A percentile compares a stretch with the other conserved stretches of the same genome.
Conservation (phyloP, 305 asterid species). For the Fraxinus paxiana region DNA sequence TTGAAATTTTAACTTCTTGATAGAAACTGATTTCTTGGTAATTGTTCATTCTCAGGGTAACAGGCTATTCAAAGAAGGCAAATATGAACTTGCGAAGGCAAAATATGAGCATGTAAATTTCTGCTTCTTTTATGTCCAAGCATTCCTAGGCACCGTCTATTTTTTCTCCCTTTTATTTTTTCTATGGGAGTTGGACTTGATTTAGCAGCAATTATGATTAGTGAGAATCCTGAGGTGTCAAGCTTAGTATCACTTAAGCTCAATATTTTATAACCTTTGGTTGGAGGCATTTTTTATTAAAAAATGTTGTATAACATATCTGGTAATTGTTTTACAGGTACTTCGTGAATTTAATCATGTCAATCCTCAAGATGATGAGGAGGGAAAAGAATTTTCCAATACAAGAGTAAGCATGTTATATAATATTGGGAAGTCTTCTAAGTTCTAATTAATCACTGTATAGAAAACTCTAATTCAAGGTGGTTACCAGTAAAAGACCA, state of each 20-base stretch:
- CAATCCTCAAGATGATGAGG: constrained; percentile 88
- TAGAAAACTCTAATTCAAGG: neutral
- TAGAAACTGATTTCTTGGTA: neutral
- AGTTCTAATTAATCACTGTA: neutral
- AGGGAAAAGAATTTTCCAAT: constrained; percentile 86
- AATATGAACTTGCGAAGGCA: constrained; percentile 88
- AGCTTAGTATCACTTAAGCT: constrained; percentile 13
- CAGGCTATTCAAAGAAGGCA: constrained; percentile 93
- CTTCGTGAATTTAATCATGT: constrained; percentile 95
- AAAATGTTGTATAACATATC: constrained; percentile 2
- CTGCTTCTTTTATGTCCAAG: neutral
- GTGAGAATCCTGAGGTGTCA: neutral
- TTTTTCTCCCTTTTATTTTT: neutral
- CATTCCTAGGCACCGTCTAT: neutral
- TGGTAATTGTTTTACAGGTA: constrained; percentile 47
- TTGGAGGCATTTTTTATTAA: constrained; percentile 4
- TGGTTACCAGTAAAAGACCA: neutral
- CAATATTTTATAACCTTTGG: neutral
- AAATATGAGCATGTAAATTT: constrained; percentile 79
- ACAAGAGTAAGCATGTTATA: constrained; percentile 57
- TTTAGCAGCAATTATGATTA: neutral
- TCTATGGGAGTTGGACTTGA: neutral
- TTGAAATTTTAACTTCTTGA: neutral
- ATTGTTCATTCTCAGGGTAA: constrained; percentile 70
- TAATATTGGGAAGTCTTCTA: neutral